Base-by-base conservation (phyloP, 2,329 filamentous ascomycete genomes). In the Endoconidiophora polonica region DNA sequence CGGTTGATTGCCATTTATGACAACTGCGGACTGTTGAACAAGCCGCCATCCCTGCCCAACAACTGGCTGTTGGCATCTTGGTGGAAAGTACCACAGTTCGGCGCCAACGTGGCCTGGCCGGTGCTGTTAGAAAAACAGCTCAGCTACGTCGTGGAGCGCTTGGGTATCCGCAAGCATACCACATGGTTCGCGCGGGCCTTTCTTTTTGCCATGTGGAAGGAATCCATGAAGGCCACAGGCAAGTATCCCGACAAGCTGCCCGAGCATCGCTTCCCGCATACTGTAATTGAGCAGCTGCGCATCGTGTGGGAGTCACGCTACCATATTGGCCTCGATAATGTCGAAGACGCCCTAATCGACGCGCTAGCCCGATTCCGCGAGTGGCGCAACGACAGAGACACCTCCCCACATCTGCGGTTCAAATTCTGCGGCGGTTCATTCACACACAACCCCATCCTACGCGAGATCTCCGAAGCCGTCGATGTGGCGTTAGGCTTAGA, bases 191-290 rank as follows among this genome's bases (percentile, higher is more conserved):
- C 41, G 2, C 26, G 48, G 5, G 48, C 48, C 14, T n/a, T 50
- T 16, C 16, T 50, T 29, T 44, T 50, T 23, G 42, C 48, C 9
- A 44, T 50, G 48, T 50, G 42, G 40, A 50, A 50, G 23, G 48
- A 50, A 23, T 43, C 42, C 33, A 16, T 23, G 43, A n/a, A 14
- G 4, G 48, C 48, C n/a, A 50, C 48, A 12, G 12, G 20, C 7
- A 9, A 16, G 26, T 33, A 45, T 18, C 20, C 43, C n/a, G 37
- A 29, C 2, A 36, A 45, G 33, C 33, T 50, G 24, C 48, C 36
- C 5, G 14, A 26, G 22, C 22, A 10, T 14, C 41, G 41, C n/a
- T 50, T 45, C 36, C 48, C 48, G 5, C 18, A 33, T 2, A 16
- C 16, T 9, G n/a, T 50, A 5, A 36, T 46, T 1, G 22, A 45